Base-by-base conservation (phyloP, 331 rosid genomes). In the Malus hybrid region DNA sequence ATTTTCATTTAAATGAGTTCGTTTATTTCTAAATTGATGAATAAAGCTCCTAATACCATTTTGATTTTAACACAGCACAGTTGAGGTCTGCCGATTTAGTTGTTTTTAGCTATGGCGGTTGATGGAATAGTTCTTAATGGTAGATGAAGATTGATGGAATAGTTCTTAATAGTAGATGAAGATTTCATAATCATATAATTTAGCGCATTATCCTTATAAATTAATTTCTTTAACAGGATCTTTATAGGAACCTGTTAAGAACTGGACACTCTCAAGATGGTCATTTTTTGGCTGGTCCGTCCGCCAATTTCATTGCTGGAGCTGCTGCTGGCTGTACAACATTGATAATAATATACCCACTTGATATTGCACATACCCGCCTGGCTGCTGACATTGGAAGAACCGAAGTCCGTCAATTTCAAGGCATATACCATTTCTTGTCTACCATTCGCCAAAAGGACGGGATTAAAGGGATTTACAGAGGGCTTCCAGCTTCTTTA, bases 281-380 rank as follows among this genome's bases (percentile, higher is more conserved):
- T 56, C 81, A 82, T 78, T 65, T 88, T 70, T 73, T 82, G 36
- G 79, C 97, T 6, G 99, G 99, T 63, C 86, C 97, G 66, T 79
- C 90, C 0, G 88, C 97, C 52, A 95, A 92, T 84, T 92, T 92
- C 77, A 68, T 86, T 10, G 93, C 97, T 16, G 97, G 99, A 18
- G 89, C 99, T 61, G 96, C 90, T 36, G 97, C 97, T 4, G 97
- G 97, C 60, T 92, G 97, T 78, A 90, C 99, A 70, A 79, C 99
- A 4, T 83, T 95, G 64, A 39, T 95, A 57, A 75, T 92, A 69
- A 89, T 95, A 75, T 95, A 94, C 87, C 97, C 97, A 7, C 92
- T 92, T 66, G 97, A 95, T 70, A 92, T 95, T 44, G 97, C 99
- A 9, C 99, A 92, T 73, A 94, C 99, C 4, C 96, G 99, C 77